Conservation (phyloP, 2,329 filamentous ascomycete genomes). For the Coniochaeta pulveracea region DNA sequence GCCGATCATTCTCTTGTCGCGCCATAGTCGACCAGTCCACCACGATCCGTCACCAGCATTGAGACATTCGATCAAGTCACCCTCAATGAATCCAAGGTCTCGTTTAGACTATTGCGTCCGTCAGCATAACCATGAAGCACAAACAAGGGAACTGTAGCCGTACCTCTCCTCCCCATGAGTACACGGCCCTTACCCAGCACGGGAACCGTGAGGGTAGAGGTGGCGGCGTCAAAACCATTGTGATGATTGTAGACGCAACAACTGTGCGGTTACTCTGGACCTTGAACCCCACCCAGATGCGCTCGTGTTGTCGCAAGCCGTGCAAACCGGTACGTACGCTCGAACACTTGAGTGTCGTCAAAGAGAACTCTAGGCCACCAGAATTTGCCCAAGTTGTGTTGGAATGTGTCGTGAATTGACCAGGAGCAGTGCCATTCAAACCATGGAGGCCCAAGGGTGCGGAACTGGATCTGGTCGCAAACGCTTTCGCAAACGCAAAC, state of each 20-base stretch:
- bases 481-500: no score
- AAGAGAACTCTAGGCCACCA: no score
- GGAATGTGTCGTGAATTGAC: no score
- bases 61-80: conserved; percentile 93
- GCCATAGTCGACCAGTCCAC: conserved; percentile 90
- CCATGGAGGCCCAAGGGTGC: no score
- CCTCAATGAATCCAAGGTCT: conserved; percentile 94
- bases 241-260: conserved; percentile 8
- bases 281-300: no score
- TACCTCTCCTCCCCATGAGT: conserved; percentile 87
- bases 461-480: no score
- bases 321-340: no score
- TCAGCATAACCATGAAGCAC: conserved; percentile 11
- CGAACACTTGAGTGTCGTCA: no score
- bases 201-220: conserved; percentile 69
- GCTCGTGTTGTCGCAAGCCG: no score
- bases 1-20: conserved; percentile 83
- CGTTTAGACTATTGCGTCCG: conserved; percentile 56
- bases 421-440: no score
- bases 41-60: conserved; percentile 96
- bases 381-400: no score
- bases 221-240: conserved; percentile 43
- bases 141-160: conserved; percentile 6
- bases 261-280: no score
- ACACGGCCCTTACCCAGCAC: conserved; percentile 84